Base-by-base conservation (phyloP, 371 early-diverging fungal species). In the Mortierella sp. region DNA sequence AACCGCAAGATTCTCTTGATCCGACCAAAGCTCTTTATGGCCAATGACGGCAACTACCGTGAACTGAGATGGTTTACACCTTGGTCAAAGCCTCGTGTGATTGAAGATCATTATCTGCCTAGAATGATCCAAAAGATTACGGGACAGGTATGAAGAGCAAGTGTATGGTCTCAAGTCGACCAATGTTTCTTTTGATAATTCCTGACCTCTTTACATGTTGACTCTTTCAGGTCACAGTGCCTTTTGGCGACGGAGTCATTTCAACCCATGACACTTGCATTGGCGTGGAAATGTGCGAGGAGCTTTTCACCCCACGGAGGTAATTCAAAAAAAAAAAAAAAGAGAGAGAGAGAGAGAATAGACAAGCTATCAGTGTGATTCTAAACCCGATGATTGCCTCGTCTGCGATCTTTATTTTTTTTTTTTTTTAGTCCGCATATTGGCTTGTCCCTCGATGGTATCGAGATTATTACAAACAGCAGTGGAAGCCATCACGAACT, bases 11-110 rank as follows among this genome's bases (percentile, higher is more conserved):
- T 99, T 58, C 86, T 97, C 2, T 82, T 98, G 74, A 98, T 99
- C 64, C 93, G 99, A 0, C 99, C 99, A 18, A 99, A 99, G 81
- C 84, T 96, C 83, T 91, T 83, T 68, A 74, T 99, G 72, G 99
- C 99, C 18, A 97, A 97, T 74, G 98, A 98, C 80, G 99, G 99
- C 28, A 98, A 98, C 77, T 98, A 98, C 83, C 91, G 98, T 18
- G 99, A 99, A 81, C 48, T 92, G 84, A 86, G 99, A 29, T 98
- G 96, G 91, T 99, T 99, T 81, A 89, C 95, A 1, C 89, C 96
- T 7, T 99, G 99, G 98, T 83, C 83, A 14, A 85, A 88, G 57
- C 69, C 79, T 6, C 87, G 86, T 18, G 69, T 81, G 18, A 82
- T 91, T 0, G 97, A 96, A 69, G 89, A 93, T 7, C 87, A 90